Base-by-base conservation (phyloP, 2,329 filamentous ascomycete genomes). In the Pseudogymnoascus pannorum region DNA sequence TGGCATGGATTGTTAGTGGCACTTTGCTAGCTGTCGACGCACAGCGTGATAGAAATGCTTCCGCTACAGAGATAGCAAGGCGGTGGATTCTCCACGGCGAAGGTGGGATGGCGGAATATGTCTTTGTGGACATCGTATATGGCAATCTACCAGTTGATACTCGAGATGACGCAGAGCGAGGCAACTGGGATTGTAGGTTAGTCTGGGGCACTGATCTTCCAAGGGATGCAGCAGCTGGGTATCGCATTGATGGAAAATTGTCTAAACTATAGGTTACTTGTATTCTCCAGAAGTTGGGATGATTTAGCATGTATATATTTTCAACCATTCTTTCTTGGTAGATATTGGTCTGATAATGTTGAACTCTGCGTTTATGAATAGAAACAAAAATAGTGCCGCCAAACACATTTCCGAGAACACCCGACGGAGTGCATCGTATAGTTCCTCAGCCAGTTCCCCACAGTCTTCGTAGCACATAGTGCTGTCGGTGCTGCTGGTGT, bases 11-110 rank as follows among this genome's bases (percentile, higher is more conserved):
- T 6, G 69, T 76, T 0, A 66, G 69, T 36, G 71, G 70, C n/a
- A 63, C 69, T 0, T 65, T 77, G 24, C 66, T 78, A 16, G 66
- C 73, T 3, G 66, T 72, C 26, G 76, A 78, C 67, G 73, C 74
- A 1, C 64, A 68, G 40, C 66, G 70, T 14, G 73, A 74, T 61
- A 67, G 66, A 1, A 68, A 74, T 65, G 60, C 59, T 5, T 63
- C 73, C 12, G 72, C 72, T 0, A 59, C 57, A 6, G 74, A 74
- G 48, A 68, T 76, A 16, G 73, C 74, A 4, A 66, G 66, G 20
- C 68, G 75, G 40, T 78, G 75, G 74, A 60, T 73, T 8, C 57
- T 73, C 7, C 62, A 67, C 2, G 69, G 67, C 4, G 68, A 72
- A 63, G 66, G 68, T 18, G 70, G 68, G 12, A 67, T 72, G 6